These are phyloP conservation scores for Pseudocercospora crystallina DNA, from an alignment of 2,329 filamentous ascomycete species.

Conservation along the genomic window DNA sequence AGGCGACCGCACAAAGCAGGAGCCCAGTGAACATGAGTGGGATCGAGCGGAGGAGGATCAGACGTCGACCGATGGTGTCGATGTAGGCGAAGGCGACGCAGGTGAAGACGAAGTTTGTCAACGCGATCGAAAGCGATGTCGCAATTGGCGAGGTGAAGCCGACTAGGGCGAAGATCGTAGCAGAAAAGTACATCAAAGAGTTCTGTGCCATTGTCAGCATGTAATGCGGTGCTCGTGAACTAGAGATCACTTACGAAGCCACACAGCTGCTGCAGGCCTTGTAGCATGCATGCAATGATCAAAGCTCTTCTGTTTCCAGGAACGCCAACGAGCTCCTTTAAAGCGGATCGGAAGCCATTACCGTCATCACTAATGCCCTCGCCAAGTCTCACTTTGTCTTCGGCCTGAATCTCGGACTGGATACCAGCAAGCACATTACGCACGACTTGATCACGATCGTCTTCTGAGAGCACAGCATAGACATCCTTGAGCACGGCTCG, in stretches of 20 bases:
- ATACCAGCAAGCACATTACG: conserved; percentile 67
- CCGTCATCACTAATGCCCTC: conserved; percentile 4
- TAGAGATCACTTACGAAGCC: conserved; percentile 13
- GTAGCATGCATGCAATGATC: conserved; percentile 80
- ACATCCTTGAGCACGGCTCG: conserved; percentile 56
- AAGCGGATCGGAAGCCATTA: conserved; percentile 6
- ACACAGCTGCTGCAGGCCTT: conserved; percentile 73
- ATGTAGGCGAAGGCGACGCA: conserved; percentile 47
- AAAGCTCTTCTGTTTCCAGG: conserved; percentile 69
- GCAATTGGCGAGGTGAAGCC: conserved; percentile 47
- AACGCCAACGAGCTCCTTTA: conserved; percentile 40
- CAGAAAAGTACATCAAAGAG: conserved; percentile 50
- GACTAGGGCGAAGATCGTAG: conserved; percentile 49
- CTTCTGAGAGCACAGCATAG: conserved; percentile 15
- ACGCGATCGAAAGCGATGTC: conserved; percentile 45
- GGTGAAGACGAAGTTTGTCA: conserved; percentile 49
- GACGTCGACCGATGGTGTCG: conserved; percentile 45
- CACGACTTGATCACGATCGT: conserved; percentile 48
- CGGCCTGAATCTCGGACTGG: conserved; percentile 61
- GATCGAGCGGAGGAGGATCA: conserved; percentile 76
- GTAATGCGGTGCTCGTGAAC: too few relatives aligned
- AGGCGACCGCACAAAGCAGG: conserved; percentile 68
- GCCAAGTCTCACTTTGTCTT: conserved; percentile 20
- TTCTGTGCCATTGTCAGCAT: conserved; percentile 28
- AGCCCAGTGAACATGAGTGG: conserved; percentile 80